Conservation (phyloP, 257 asterid genomes). For the Penstemon davidsonii region DNA sequence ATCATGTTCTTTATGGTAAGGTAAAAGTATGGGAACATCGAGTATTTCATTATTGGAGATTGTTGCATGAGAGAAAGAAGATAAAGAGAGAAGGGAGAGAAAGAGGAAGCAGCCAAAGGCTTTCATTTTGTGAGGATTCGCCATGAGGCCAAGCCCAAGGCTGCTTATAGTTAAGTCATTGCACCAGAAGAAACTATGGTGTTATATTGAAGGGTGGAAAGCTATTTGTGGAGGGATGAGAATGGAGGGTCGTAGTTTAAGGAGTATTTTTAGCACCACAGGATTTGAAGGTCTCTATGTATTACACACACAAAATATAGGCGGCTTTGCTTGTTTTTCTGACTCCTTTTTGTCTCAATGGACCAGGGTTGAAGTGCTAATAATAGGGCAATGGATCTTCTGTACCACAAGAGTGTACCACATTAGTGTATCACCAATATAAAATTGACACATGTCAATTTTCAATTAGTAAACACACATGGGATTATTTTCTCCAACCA, state of each 20-base stretch:
- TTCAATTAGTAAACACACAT: no score
- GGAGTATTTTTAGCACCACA: conserved; percentile 38
- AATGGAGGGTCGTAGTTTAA: conserved; percentile 29
- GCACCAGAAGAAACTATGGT: conserved; percentile 10
- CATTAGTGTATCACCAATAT: no score
- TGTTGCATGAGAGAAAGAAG: conserved; percentile 28
- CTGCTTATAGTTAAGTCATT: conserved; percentile 39
- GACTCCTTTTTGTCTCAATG: conserved; percentile 10
- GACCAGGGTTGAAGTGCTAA: conserved; percentile 26
- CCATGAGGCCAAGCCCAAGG: conserved; percentile 65
- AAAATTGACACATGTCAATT: no score
- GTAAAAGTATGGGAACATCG: neutral
- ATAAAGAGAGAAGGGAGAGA: conserved; percentile 27
- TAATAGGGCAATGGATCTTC: neutral
- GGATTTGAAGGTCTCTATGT: conserved; percentile 28
- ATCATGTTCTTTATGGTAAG: neutral
- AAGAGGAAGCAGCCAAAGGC: conserved; percentile 54
- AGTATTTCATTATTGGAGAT: conserved; percentile 13
- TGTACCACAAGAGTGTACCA: no score
- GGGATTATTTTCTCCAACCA: no score
- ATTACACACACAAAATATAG: conserved; percentile 22
- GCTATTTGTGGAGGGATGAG: conserved; percentile 29
- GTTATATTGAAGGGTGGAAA: conserved; percentile 41
- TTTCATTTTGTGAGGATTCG: conserved; percentile 44
- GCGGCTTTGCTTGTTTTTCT: conserved; percentile 22